Evolutionary conservation across 768 basidiomycete species (phyloP).

Genomic region (Nevesoporus exiguus): DNA sequence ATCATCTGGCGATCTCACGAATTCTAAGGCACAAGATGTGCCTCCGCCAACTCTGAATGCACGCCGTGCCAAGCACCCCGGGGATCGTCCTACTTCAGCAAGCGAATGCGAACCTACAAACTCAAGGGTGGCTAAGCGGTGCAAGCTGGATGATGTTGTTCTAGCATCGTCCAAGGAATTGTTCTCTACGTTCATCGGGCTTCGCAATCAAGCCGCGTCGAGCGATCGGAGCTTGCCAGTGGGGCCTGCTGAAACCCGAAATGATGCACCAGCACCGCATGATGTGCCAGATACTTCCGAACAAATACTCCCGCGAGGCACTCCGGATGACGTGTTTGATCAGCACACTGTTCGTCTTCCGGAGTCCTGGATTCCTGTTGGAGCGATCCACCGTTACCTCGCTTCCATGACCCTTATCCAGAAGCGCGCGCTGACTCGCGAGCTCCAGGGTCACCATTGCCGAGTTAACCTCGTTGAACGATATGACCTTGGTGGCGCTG

Average conservation of each 20-base stretch:
- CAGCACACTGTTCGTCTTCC: constrained; percentile 45
- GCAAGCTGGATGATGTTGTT: constrained; percentile 24
- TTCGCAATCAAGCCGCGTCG: constrained; percentile 20
- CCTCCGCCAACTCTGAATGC: constrained; percentile 5
- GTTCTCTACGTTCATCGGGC: constrained; percentile 24
- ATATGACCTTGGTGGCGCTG: constrained; percentile 52
- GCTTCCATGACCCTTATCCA: constrained; percentile 68
- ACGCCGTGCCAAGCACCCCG: neutral
- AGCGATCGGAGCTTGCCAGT: constrained; percentile 1
- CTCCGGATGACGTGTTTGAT: constrained; percentile 42
- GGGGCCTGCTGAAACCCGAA: constrained; percentile 10
- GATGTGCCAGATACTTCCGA: constrained; percentile 6
- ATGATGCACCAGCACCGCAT: constrained; percentile 9
- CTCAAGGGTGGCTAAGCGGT: constrained; percentile 18
- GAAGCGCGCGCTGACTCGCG: constrained; percentile 55
- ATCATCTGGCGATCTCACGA: constrained; percentile 1
- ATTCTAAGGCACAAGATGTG: constrained; percentile 2
- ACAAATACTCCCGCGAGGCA: constrained; percentile 19
- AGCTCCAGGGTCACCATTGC: constrained; percentile 43
- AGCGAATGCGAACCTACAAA: neutral
- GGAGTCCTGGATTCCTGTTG: constrained; percentile 29
- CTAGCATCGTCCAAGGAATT: constrained; percentile 25
- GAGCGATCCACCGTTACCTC: constrained; percentile 56
- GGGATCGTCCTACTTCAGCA: neutral
- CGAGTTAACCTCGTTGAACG: constrained; percentile 63